Evolutionary conservation across 2,329 filamentous ascomycete genomes (phyloP).

Genomic region (Claviceps sp.): DNA sequence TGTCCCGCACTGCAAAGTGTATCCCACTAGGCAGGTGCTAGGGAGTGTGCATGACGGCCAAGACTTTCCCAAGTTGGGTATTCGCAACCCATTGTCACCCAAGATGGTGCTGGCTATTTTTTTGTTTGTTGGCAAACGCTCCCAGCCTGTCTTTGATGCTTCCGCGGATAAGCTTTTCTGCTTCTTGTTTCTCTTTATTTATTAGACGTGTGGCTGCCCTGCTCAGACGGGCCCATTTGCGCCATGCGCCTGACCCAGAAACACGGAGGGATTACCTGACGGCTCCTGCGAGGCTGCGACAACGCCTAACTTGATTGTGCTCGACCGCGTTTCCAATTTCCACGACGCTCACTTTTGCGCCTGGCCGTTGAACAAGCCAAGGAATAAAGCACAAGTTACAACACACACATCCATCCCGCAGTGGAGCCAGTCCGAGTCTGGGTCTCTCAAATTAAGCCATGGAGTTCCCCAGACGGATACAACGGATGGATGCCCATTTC

Average conservation of each 20-base stretch:
- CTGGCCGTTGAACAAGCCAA: background rate
- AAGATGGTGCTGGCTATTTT: background rate
- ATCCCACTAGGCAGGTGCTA: background rate
- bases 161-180: background rate
- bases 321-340: background rate
- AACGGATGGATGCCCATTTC: background rate
- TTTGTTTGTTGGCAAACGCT: background rate
- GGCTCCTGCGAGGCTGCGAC: background rate
- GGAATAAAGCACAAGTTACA: background rate
- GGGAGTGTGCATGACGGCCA: background rate
- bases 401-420: background rate
- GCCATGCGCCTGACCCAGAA: background rate
- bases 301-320: background rate
- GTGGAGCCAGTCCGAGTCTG: background rate
- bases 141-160: background rate
- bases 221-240: background rate
- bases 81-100: background rate
- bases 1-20: background rate
- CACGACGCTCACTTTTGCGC: background rate
- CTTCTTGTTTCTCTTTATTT: background rate
- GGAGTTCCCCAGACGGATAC: constrained; percentile 1
- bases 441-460: background rate
- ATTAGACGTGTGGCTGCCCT: background rate
- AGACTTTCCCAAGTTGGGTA: background rate
- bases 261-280: background rate